A percentile compares a stretch with the other conserved stretches of the same genome.
Conservation (phyloP, 306 rosid genomes). For the Coriaria nepalensis region DNA sequence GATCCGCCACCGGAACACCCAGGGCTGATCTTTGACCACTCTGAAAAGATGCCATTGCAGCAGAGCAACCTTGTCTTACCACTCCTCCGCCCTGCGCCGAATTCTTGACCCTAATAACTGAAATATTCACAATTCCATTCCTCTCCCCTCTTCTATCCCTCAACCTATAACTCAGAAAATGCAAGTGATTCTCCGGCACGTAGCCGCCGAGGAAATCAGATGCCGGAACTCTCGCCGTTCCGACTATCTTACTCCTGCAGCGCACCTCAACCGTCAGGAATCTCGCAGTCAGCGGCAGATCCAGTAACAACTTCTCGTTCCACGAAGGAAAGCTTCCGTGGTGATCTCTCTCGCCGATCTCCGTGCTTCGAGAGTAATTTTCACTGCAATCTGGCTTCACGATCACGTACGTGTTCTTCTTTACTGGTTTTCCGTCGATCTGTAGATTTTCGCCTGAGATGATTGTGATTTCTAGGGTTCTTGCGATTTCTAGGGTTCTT, state of each 20-base stretch:
- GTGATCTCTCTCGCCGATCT: constrained; percentile 21
- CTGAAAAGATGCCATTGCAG: background rate
- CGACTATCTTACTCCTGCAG: constrained; percentile 27
- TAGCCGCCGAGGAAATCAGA: constrained; percentile 38
- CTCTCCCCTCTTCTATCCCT: constrained; percentile 41
- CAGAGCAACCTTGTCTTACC: background rate
- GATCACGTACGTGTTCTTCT: constrained; percentile 31
- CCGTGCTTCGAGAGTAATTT: constrained; percentile 6
- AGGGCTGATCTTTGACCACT: too few relatives aligned
- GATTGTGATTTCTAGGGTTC: constrained; percentile 36
- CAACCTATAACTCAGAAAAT: constrained; percentile 58
- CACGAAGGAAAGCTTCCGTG: constrained; percentile 37
- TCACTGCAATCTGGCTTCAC: constrained; percentile 17
- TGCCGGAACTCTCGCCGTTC: constrained; percentile 31
- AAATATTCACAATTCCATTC: constrained; percentile 59
- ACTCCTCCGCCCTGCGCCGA: constrained; percentile 1
- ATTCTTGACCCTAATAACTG: constrained; percentile 35
- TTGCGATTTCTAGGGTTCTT: constrained; percentile 25
- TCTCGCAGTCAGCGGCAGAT: constrained; percentile 32
- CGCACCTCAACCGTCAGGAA: constrained; percentile 29
- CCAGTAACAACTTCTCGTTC: constrained; percentile 38
- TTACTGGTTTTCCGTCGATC: constrained; percentile 18
- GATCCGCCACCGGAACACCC: constrained; percentile 6
- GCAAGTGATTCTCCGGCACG: constrained; percentile 38
- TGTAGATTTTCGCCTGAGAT: constrained; percentile 43